phyloP scores from a whole-genome alignment of 495 filamentous ascomycete genomes.

The Talaromyces wortmannii region DNA sequence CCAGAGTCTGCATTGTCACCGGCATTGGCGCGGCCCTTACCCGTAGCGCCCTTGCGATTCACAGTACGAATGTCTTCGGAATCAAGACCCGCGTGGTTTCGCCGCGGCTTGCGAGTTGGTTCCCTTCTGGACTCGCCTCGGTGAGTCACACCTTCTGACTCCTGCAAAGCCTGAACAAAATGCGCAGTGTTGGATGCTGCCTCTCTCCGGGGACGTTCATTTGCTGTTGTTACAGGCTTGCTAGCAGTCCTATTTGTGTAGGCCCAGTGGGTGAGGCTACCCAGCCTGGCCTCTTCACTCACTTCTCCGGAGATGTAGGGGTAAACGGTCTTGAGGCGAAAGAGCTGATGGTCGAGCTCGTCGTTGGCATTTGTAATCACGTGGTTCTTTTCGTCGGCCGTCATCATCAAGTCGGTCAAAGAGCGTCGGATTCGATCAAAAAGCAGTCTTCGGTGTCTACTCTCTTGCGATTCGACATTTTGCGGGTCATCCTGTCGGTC shows the following conservation, averaged over 20 bases:
- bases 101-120: constrained; percentile 67
- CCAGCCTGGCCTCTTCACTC: constrained; percentile 88
- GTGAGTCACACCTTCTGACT: constrained; percentile 61
- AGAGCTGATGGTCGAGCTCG: constrained; percentile 76
- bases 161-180: constrained; percentile 50
- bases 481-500: constrained; percentile 20
- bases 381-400: constrained; percentile 93
- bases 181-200: constrained; percentile 60
- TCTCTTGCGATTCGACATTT: constrained; percentile 26
- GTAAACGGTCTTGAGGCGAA: constrained; percentile 76
- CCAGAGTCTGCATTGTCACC: constrained; percentile 23
- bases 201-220: constrained; percentile 70
- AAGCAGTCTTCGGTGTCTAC: constrained; percentile 51
- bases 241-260: constrained; percentile 75
- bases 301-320: constrained; percentile 81
- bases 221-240: constrained; percentile 50
- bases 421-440: constrained; percentile 56
- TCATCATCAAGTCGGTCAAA: constrained; percentile 71
- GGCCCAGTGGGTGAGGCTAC: constrained; percentile 91
- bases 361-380: constrained; percentile 87
- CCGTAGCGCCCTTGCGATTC: constrained; percentile 46
- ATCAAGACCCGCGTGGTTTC: constrained; percentile 65
- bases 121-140: constrained; percentile 79
- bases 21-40: constrained; percentile 50
- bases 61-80: constrained; percentile 59